Evolutionary conservation across 352 stramenopile species (phyloP).

Genomic region (Globisporangium radiosum): DNA sequence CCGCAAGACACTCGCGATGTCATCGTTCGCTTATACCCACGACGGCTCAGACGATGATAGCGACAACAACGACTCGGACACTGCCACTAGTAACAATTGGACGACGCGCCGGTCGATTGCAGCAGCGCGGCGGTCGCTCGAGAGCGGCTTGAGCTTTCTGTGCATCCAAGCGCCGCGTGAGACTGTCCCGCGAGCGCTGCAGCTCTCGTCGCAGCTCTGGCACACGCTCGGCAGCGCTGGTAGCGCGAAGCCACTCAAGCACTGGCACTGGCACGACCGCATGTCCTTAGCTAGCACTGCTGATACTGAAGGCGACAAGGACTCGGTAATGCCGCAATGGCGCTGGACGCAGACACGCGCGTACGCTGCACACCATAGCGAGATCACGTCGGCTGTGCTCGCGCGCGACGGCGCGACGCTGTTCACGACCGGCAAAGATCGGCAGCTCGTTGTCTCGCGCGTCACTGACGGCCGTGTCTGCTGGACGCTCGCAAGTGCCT

Average conservation of each 20-base stretch:
- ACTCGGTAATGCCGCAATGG: conserved; percentile 15
- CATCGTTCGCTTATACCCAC: conserved; percentile 18
- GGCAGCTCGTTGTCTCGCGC: conserved; percentile 45
- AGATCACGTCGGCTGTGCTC: conserved; percentile 58
- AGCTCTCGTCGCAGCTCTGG: conserved; percentile 32
- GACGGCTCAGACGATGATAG: conserved; percentile 35
- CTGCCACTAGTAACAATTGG: background rate
- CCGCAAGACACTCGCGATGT: conserved; percentile 19
- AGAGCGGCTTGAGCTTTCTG: conserved; percentile 24
- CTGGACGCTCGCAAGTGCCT: conserved; percentile 24
- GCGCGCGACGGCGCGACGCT: conserved; percentile 39
- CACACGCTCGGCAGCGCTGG: conserved; percentile 20
- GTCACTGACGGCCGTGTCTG: conserved; percentile 21
- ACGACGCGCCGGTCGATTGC: background rate
- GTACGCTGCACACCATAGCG: conserved; percentile 38
- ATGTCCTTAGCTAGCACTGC: conserved; percentile 7
- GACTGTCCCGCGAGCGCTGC: conserved; percentile 23
- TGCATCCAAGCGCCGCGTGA: conserved; percentile 41
- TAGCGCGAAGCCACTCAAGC: conserved; percentile 36
- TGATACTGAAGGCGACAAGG: conserved; percentile 9
- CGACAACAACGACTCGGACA: background rate
- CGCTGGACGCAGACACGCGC: conserved; percentile 44
- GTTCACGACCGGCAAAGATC: conserved; percentile 72
- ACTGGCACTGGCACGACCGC: conserved; percentile 48
- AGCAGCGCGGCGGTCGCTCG: conserved; percentile 2